Percentiles rank a stretch among this genome's conserved stretches.
phyloP scores from a whole-genome alignment of 306 rosid species.

The Morella rubra region DNA sequence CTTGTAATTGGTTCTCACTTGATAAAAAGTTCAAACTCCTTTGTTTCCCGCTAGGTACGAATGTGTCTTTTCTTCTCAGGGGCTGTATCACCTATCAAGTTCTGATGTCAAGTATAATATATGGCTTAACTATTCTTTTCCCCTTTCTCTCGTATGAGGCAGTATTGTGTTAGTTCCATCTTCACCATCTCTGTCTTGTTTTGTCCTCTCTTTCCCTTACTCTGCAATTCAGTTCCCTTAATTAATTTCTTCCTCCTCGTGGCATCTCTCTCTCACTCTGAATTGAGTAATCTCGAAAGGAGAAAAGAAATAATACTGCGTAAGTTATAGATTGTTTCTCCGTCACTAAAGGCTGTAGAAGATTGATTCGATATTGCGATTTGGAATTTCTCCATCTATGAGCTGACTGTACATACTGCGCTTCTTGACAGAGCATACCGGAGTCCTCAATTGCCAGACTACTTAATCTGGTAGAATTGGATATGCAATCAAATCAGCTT shows the following conservation, averaged over 20 bases:
- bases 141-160: too few relatives aligned
- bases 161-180: too few relatives aligned
- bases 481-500: slow-evolving; percentile 87
- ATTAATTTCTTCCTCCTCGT: not conserved
- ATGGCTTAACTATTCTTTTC: too few relatives aligned
- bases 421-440: slow-evolving; percentile 56
- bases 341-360: not conserved
- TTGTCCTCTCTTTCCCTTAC: not conserved
- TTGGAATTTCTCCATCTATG: not conserved
- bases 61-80: too few relatives aligned
- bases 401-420: not conserved
- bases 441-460: slow-evolving; percentile 80
- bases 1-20: too few relatives aligned
- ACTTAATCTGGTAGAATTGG: slow-evolving; percentile 63
- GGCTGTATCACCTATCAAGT: too few relatives aligned
- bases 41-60: too few relatives aligned
- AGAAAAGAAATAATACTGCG: not conserved
- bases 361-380: not conserved
- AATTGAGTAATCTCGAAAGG: not conserved
- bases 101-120: too few relatives aligned
- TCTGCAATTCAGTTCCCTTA: not conserved
- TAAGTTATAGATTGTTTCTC: not conserved
- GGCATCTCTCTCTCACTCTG: not conserved
- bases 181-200: not conserved
- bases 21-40: not conserved